Evolutionary conservation across 306 rosid genomes (phyloP).

Genomic region (Lathyrus aphaca): DNA sequence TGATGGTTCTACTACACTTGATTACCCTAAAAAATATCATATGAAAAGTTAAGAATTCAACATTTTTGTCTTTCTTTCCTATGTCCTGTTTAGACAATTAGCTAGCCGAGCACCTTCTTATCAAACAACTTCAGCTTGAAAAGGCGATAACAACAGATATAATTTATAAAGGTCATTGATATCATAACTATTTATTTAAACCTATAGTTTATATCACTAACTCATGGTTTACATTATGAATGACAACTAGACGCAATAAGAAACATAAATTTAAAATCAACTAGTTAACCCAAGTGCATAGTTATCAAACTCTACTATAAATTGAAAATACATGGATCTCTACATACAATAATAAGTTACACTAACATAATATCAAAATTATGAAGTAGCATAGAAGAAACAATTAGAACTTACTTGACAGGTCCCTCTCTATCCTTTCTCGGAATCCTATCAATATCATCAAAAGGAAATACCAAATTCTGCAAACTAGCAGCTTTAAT

Average conservation of each 20-base stretch:
- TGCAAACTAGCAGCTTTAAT: slow-evolving; percentile 95
- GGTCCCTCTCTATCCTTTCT: slow-evolving; percentile 89
- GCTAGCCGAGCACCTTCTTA: slow-evolving; percentile 16
- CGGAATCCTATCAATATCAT: slow-evolving; percentile 71
- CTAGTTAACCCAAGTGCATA: neutral
- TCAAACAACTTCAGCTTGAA: slow-evolving; percentile 24
- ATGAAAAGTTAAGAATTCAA: slow-evolving; percentile 32
- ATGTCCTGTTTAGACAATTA: slow-evolving; percentile 29
- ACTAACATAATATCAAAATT: slow-evolving; percentile 6
- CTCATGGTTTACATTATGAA: neutral
- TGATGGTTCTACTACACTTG: slow-evolving; percentile 9
- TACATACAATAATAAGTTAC: neutral
- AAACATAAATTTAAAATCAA: slow-evolving; percentile 14
- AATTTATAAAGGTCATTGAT: slow-evolving; percentile 8
- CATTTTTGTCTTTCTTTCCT: slow-evolving; percentile 20
- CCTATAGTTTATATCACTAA: slow-evolving; percentile 2
- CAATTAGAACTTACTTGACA: slow-evolving; percentile 67
- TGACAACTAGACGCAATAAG: neutral
- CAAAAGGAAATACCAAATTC: slow-evolving; percentile 83
- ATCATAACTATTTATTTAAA: slow-evolving; percentile 10
- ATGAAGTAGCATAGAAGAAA: slow-evolving; percentile 21
- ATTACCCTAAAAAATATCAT: slow-evolving; percentile 22
- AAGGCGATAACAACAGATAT: slow-evolving; percentile 9
- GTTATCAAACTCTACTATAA: neutral
- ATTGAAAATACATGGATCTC: neutral